These are phyloP conservation scores for Fusarium pseudoanthophilum DNA, from an alignment of 2,329 filamentous ascomycete genomes.

Conservation along the genomic window DNA sequence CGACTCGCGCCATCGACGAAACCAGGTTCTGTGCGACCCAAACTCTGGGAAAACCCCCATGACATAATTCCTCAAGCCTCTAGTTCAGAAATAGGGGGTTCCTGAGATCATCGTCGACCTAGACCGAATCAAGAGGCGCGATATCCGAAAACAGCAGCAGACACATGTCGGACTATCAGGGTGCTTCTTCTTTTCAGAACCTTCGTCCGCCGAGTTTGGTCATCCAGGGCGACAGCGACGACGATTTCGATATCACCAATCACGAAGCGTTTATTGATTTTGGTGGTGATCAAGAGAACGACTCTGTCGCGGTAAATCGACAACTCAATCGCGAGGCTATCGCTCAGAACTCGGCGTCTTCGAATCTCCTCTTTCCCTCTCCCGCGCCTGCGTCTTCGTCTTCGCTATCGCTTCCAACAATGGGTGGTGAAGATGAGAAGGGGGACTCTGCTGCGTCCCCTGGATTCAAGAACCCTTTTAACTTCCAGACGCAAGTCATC, in stretches of 20 bases:
- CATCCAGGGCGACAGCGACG: slow-evolving; percentile 36
- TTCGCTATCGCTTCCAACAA: slow-evolving; percentile 28
- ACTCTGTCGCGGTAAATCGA: slow-evolving; percentile 14
- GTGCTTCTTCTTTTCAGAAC: slow-evolving; percentile 36
- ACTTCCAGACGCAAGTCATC: slow-evolving; percentile 87
- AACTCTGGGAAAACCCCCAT: slow-evolving; percentile 7
- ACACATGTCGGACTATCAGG: slow-evolving; percentile 39
- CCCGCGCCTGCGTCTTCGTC: slow-evolving; percentile 22
- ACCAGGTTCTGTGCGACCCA: slow-evolving; percentile 15
- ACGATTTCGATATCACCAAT: slow-evolving; percentile 21
- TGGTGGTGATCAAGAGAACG: slow-evolving; percentile 5
- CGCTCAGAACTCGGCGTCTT: slow-evolving; percentile 26
- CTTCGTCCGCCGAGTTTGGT: slow-evolving; percentile 43
- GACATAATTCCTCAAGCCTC: not conserved
- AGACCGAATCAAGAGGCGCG: slow-evolving; percentile 27
- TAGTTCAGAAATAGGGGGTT: not conserved
- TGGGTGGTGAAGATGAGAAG: slow-evolving; percentile 30
- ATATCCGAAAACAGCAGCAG: slow-evolving; percentile 31
- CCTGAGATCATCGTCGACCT: slow-evolving; percentile 10
- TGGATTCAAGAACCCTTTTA: slow-evolving; percentile 78
- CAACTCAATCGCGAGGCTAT: slow-evolving; percentile 33
- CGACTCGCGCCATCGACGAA: slow-evolving; percentile 30
- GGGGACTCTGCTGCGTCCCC: slow-evolving; percentile 36
- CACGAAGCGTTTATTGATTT: slow-evolving; percentile 15
- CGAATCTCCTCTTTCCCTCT: slow-evolving; percentile 36